Percentiles rank a stretch among this genome's conserved stretches.
Conservation (phyloP, 1,139 yeast species). For the Wickerhamiella infanticola region DNA sequence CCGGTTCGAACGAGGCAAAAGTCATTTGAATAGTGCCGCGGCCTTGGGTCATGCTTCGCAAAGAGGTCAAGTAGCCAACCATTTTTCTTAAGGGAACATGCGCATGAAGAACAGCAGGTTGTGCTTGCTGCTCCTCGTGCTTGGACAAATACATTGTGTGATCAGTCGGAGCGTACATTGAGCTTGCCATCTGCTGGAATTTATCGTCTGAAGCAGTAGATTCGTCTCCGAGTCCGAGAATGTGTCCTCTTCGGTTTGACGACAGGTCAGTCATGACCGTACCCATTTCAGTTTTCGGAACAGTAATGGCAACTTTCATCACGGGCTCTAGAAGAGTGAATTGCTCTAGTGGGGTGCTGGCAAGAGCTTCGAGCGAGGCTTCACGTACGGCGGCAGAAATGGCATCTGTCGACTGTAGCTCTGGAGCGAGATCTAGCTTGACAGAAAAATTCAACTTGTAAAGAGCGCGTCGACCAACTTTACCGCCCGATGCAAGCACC, state of each 20-base stretch:
- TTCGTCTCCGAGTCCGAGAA: conserved; percentile 32
- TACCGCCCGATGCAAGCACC: conserved; percentile 69
- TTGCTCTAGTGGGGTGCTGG: conserved; percentile 15
- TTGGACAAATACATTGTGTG: conserved; percentile 28
- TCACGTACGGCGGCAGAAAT: conserved; percentile 33
- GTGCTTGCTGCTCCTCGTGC: conserved; percentile 18
- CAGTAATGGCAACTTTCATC: conserved; percentile 62
- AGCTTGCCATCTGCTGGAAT: conserved; percentile 20
- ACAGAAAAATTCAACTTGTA: conserved; percentile 46
- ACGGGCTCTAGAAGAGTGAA: conserved; percentile 68
- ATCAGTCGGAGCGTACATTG: conserved; percentile 27
- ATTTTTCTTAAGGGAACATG: conserved; percentile 75
- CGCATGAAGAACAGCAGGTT: conserved; percentile 38
- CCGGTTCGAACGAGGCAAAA: conserved; percentile 48
- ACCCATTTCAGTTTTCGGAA: conserved; percentile 59
- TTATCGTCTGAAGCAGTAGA: conserved; percentile 13
- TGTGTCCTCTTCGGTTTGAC: conserved; percentile 55
- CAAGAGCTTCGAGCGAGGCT: conserved; percentile 29
- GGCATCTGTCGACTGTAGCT: conserved; percentile 28
- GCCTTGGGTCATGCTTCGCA: conserved; percentile 81
- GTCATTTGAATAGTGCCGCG: conserved; percentile 73
- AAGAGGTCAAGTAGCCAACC: conserved; percentile 70
- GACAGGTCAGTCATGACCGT: conserved; percentile 67
- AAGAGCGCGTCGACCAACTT: conserved; percentile 43
- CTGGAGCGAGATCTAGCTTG: conserved; percentile 42